Percentiles rank a stretch among this genome's conserved stretches.
phyloP scores from a whole-genome alignment of 2,329 filamentous ascomycete species.

The Fusarium pseudograminearum region DNA sequence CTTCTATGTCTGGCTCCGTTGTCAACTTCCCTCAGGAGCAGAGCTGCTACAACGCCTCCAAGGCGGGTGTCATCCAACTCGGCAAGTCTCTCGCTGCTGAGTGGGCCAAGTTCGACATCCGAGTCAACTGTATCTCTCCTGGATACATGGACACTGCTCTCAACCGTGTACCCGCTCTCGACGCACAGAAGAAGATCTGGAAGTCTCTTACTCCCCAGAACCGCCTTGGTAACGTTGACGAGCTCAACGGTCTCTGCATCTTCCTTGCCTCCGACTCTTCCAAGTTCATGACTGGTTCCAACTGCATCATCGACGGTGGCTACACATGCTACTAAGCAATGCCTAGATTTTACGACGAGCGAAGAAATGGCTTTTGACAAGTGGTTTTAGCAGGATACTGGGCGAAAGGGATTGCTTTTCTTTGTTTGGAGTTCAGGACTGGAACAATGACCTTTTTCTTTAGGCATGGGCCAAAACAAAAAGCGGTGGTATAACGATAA shows the following conservation, averaged over 20 bases:
- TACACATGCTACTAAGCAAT: conserved; percentile 71
- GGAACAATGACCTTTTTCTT: conserved; percentile 18
- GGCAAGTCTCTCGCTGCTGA: conserved; percentile 85
- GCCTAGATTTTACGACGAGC: conserved; percentile 1
- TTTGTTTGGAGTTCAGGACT: conserved; percentile 41
- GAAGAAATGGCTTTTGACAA: conserved; percentile 3
- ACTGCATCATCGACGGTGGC: conserved; percentile 78
- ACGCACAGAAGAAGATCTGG: conserved; percentile 87
- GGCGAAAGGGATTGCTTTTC: conserved; percentile 24
- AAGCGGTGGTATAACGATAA: conserved; percentile 27
- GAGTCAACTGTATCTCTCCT: conserved; percentile 86
- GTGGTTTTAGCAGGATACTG: background rate
- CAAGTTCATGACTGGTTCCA: conserved; percentile 81
- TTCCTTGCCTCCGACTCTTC: conserved; percentile 80
- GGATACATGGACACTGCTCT: conserved; percentile 89
- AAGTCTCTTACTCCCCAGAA: conserved; percentile 78
- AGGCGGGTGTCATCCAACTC: conserved; percentile 82
- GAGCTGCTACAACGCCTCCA: conserved; percentile 85
- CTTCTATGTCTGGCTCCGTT: conserved; percentile 84
- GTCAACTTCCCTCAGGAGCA: conserved; percentile 91
- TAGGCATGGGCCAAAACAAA: conserved; percentile 14
- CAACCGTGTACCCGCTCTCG: conserved; percentile 81
- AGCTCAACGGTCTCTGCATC: conserved; percentile 81
- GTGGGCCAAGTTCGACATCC: conserved; percentile 84
- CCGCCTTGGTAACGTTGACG: conserved; percentile 77